A percentile compares a stretch with the other conserved stretches of the same genome.
phyloP scores from a whole-genome alignment of 495 filamentous ascomycete species.

The Penicillium nucicola region DNA sequence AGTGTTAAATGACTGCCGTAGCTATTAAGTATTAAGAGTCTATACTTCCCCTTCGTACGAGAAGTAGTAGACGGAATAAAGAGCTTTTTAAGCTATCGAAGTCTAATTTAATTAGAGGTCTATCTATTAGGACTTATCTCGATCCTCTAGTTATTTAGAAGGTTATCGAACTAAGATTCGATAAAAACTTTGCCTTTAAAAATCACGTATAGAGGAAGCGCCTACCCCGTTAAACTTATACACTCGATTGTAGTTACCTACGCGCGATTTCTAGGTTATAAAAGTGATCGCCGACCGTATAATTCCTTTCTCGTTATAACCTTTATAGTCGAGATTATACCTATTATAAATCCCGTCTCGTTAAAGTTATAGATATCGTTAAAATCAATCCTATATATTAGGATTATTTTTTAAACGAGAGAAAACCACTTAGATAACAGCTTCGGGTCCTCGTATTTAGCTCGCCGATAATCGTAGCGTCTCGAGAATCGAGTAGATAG shows the following conservation, averaged over 20 bases:
- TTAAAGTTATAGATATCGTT: constrained; percentile 5
- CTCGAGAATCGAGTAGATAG: not conserved
- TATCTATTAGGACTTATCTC: not conserved
- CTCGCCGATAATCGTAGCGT: not conserved
- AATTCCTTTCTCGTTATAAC: constrained; percentile 1
- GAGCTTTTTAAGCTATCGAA: not conserved
- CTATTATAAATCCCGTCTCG: constrained; percentile 2
- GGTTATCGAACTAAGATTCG: not conserved
- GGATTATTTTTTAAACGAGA: not conserved
- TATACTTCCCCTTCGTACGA: not conserved
- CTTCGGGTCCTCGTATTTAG: not conserved
- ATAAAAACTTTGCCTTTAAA: constrained; percentile 1
- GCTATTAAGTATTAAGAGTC: not conserved
- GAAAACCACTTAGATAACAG: not conserved
- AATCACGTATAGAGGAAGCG: constrained; percentile 1
- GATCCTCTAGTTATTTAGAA: not conserved
- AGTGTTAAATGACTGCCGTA: not conserved
- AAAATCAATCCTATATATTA: not conserved
- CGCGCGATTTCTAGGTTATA: not conserved
- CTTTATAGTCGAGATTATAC: not conserved
- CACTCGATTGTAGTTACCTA: not conserved
- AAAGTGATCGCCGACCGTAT: not conserved
- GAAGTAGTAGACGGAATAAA: not conserved
- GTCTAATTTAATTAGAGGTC: not conserved
- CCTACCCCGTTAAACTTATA: not conserved